A percentile compares a stretch with the other conserved stretches of the same genome.
Conservation (phyloP, 495 filamentous ascomycete genomes). For the Choiromyces venosus region DNA sequence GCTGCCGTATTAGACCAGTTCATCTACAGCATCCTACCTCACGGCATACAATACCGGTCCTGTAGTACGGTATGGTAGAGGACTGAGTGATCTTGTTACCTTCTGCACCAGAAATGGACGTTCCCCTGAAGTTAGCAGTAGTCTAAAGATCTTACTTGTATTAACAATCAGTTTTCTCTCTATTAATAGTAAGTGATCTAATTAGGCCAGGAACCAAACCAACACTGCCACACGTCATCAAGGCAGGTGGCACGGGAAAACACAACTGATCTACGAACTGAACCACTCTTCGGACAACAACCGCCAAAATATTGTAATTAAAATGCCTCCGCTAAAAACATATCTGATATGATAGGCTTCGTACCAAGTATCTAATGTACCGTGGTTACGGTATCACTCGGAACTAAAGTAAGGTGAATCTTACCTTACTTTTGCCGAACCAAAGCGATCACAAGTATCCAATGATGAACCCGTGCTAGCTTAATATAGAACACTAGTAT, state of each 20-base stretch:
- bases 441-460: too few relatives aligned
- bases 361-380: neutral
- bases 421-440: neutral
- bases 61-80: neutral
- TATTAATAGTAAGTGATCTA: neutral
- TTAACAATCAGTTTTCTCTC: neutral
- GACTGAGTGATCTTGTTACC: neutral
- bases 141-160: neutral
- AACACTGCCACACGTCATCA: slow-evolving; percentile 1
- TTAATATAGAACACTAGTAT: too few relatives aligned
- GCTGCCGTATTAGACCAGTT: neutral
- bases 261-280: neutral
- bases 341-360: neutral
- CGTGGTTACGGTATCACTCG: neutral
- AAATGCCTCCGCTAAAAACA: neutral
- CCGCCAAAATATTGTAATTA: neutral
- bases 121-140: too few relatives aligned
- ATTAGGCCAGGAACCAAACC: neutral
- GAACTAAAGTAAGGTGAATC: neutral
- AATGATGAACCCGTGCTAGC: too few relatives aligned
- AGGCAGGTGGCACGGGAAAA: neutral
- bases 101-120: neutral
- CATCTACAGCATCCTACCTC: neutral
- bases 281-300: neutral
- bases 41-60: neutral